These are phyloP conservation scores for Blastobotrys elegans DNA, from an alignment of 1,139 yeast species.

Conservation along the genomic window DNA sequence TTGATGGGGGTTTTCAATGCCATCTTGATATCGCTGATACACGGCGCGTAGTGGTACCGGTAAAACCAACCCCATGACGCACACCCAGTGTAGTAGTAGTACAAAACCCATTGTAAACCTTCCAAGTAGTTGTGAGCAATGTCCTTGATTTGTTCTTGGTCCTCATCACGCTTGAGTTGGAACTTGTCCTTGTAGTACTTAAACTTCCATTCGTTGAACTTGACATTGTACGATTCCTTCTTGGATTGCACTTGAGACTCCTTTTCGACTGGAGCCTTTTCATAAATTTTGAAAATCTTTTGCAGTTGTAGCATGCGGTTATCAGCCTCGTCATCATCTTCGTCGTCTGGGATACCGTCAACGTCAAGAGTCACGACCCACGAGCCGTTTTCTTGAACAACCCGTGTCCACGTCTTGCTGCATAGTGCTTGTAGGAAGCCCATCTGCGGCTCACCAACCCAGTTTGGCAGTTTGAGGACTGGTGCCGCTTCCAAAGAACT, in stretches of 20 bases:
- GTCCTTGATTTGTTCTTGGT: conserved; percentile 49
- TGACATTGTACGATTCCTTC: conserved; percentile 63
- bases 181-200: conserved; percentile 75
- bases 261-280: conserved; percentile 62
- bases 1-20: conserved; percentile 58
- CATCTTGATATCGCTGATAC: conserved; percentile 74
- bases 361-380: conserved; percentile 45
- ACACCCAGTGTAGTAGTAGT: conserved; percentile 82
- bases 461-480: conserved; percentile 16
- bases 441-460: conserved; percentile 24
- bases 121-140: conserved; percentile 81
- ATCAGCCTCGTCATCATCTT: conserved; percentile 43
- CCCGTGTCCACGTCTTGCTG: conserved; percentile 24
- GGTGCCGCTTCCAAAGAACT: conserved; percentile 16
- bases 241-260: conserved; percentile 59
- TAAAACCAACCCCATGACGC: conserved; percentile 96
- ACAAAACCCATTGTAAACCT: conserved; percentile 94
- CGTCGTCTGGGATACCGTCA: conserved; percentile 64
- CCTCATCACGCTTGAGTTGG: conserved; percentile 36
- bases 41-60: conserved; percentile 84
- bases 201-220: conserved; percentile 79
- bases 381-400: conserved; percentile 22
- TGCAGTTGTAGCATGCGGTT: conserved; percentile 27
- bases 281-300: conserved; percentile 50
- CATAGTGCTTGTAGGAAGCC: conserved; percentile 29